Conservation (phyloP, 176 grass and related monocot genomes). For the Hordeum marinum region DNA sequence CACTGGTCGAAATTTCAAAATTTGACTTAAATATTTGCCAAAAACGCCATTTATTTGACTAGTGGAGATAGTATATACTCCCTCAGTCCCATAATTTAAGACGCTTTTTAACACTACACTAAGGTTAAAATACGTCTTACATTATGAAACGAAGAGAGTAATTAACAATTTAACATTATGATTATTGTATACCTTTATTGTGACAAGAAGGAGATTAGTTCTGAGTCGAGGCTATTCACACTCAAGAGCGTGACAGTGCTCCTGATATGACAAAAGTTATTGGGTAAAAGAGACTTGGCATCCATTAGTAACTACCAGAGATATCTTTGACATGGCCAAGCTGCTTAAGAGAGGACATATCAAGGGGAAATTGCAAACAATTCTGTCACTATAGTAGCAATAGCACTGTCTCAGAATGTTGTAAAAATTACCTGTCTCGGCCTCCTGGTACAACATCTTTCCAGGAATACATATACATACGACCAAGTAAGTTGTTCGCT, state of each 20-base stretch:
- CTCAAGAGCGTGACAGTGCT: constrained; percentile 10
- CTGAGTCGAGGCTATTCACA: neutral
- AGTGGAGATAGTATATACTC: neutral
- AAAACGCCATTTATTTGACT: neutral
- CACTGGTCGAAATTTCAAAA: neutral
- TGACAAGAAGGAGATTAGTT: constrained; percentile 4
- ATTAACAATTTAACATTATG: neutral
- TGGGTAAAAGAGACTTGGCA: constrained; percentile 12
- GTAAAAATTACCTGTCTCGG: neutral
- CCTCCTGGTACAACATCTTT: neutral
- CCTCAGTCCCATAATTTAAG: too few relatives aligned
- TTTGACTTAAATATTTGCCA: neutral
- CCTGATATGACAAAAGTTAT: constrained; percentile 19
- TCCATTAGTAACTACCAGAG: constrained; percentile 11
- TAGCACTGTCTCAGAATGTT: neutral
- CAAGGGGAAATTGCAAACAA: neutral
- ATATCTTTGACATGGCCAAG: constrained; percentile 13
- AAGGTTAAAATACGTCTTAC: too few relatives aligned
- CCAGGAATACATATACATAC: constrained; percentile 11
- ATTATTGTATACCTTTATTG: neutral
- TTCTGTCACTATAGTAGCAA: neutral
- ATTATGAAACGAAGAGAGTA: too few relatives aligned
- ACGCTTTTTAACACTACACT: too few relatives aligned
- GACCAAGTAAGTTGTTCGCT: neutral
- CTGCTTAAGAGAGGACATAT: constrained; percentile 13